phyloP scores from a whole-genome alignment of 2,329 filamentous ascomycete genomes.

The Diplodia sapinea region DNA sequence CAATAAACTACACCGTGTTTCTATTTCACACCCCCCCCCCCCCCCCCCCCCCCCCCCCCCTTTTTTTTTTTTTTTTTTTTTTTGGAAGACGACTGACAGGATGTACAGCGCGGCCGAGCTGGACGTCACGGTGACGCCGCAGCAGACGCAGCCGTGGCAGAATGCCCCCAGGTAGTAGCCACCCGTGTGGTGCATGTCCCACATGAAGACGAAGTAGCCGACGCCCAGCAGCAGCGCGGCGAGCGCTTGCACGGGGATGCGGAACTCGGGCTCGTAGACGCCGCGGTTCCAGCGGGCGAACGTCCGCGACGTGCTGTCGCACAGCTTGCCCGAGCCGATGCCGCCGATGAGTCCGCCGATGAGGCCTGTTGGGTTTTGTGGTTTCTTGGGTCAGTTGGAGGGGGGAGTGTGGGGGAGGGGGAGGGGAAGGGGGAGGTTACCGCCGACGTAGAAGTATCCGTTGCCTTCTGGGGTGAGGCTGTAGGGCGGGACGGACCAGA shows the following conservation, averaged over 20 bases:
- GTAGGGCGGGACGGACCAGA: conserved; percentile 34
- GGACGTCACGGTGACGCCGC: conserved; percentile 36
- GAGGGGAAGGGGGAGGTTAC: neutral
- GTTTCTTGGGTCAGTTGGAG: neutral
- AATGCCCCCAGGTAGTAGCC: conserved; percentile 34
- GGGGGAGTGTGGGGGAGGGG: neutral
- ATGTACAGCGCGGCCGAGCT: conserved; percentile 44
- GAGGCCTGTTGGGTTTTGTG: conserved; percentile 32
- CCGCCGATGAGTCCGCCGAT: conserved; percentile 38
- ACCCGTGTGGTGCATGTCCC: conserved; percentile 35
- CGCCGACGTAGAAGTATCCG: conserved; percentile 36
- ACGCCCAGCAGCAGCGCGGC: conserved; percentile 35
- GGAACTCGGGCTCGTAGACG: conserved; percentile 38
- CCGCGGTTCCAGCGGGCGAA: conserved; percentile 35
- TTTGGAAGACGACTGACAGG: conserved; percentile 37
- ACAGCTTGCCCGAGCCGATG: conserved; percentile 35
- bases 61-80: fast-evolving
- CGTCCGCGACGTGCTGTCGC: conserved; percentile 34
- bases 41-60: too few relatives aligned
- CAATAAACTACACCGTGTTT: too few relatives aligned
- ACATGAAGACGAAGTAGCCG: conserved; percentile 37
- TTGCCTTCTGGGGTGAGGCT: conserved; percentile 37
- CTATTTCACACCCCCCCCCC: too few relatives aligned
- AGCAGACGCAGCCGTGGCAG: conserved; percentile 37
- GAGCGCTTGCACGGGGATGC: conserved; percentile 36